phyloP scores from a whole-genome alignment of 495 filamentous ascomycete species.

The Aspergillus indologenus region DNA sequence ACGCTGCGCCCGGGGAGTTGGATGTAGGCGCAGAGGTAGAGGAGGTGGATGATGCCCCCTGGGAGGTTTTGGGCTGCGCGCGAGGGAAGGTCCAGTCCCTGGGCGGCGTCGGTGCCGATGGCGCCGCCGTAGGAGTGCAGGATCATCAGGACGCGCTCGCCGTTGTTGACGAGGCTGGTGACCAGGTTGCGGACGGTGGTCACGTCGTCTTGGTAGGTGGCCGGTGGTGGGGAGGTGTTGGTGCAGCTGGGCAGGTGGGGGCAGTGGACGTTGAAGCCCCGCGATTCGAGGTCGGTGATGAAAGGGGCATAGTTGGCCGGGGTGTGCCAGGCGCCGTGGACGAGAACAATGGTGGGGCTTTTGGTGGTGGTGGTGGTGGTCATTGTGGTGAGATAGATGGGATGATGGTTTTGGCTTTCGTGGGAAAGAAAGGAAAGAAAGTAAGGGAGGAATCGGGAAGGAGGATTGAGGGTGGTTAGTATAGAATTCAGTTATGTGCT shows the following conservation, averaged over 20 bases:
- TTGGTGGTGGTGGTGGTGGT: neutral
- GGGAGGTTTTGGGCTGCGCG: conserved; percentile 16
- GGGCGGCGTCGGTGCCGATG: conserved; percentile 33
- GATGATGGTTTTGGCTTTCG: neutral
- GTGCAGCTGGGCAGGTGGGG: conserved; percentile 35
- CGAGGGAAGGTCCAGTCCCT: conserved; percentile 24
- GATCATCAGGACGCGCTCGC: conserved; percentile 30
- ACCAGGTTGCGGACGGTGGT: conserved; percentile 23
- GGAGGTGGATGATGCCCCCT: conserved; percentile 39
- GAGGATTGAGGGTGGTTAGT: too few species aligned
- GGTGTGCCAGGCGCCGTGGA: conserved; percentile 45
- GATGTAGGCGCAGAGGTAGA: conserved; percentile 41
- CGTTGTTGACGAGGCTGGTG: conserved; percentile 23
- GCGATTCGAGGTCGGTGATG: conserved; percentile 26
- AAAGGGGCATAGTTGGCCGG: conserved; percentile 36
- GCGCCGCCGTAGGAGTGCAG: conserved; percentile 43
- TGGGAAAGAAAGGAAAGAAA: neutral
- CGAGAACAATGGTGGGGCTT: conserved; percentile 35
- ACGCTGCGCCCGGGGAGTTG: conserved; percentile 19
- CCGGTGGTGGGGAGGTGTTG: conserved; percentile 21
- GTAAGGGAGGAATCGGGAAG: neutral
- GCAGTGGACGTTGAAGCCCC: conserved; percentile 34
- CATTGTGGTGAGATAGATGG: too few species aligned
- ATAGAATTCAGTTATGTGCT: neutral
- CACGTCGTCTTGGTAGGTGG: conserved; percentile 27